These are phyloP conservation scores for Ceratocystis smalleyi DNA, from an alignment of 2,329 filamentous ascomycete genomes.

Conservation along the genomic window DNA sequence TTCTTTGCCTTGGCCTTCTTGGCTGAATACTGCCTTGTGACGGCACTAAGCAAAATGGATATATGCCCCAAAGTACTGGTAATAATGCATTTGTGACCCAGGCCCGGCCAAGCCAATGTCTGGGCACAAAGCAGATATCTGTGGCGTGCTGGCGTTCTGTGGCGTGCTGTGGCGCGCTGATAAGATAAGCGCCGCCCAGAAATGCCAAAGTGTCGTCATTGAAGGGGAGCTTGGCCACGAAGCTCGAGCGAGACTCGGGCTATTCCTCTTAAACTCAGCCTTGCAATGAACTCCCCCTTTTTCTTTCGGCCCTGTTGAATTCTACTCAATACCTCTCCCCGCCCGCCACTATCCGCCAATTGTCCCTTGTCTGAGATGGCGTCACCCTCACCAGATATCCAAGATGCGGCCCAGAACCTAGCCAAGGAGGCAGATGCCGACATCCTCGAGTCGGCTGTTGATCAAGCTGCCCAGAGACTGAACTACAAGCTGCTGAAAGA, in stretches of 20 bases:
- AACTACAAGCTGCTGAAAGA: conserved; percentile 81
- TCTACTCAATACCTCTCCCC: not conserved
- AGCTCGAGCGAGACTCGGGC: not conserved
- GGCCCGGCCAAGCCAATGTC: no score
- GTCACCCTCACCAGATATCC: not conserved
- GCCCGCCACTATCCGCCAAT: not conserved
- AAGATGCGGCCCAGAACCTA: conserved; percentile 1
- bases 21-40: not conserved
- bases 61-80: no score
- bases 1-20: not conserved
- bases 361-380: not conserved
- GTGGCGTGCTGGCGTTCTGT: not conserved
- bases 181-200: conserved; percentile 13
- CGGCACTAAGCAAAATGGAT: not conserved
- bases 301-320: not conserved
- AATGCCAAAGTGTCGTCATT: conserved; percentile 15
- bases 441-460: conserved; percentile 26
- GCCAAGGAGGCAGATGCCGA: conserved; percentile 13
- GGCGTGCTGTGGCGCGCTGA: not conserved
- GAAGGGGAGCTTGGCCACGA: not conserved
- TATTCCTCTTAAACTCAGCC: no score
- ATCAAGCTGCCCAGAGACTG: conserved; percentile 25
- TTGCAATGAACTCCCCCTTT: no score
- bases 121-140: not conserved
- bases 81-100: no score